These are phyloP conservation scores for Candida sp. DNA, from an alignment of 1,139 yeast species.

Conservation along the genomic window DNA sequence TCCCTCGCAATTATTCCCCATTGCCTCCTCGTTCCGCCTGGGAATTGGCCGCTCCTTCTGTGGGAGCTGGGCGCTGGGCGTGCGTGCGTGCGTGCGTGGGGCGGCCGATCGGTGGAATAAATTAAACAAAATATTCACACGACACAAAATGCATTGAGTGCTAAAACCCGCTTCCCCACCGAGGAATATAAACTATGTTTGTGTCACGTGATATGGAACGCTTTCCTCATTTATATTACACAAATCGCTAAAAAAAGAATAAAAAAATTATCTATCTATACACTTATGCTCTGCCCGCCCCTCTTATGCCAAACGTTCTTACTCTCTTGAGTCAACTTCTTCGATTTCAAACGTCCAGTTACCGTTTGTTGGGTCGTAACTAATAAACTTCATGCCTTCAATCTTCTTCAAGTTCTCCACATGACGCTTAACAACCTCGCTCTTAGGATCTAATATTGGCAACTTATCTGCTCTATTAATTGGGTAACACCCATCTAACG, in stretches of 20 bases:
- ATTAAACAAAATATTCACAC: too few species aligned
- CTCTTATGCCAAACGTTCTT: neutral
- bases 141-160: neutral
- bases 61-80: neutral
- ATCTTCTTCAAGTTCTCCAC: constrained; percentile 66
- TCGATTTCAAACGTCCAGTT: constrained; percentile 75
- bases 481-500: constrained; percentile 83
- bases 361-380: constrained; percentile 82
- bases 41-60: neutral
- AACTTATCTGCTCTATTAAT: constrained; percentile 70
- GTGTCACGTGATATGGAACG: too few species aligned
- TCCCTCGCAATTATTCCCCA: neutral
- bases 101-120: too few species aligned
- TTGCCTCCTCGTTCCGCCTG: neutral
- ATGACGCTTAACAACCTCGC: constrained; percentile 72
- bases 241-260: neutral
- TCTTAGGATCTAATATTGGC: constrained; percentile 80
- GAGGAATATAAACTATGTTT: neutral
- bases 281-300: too few species aligned
- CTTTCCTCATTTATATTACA: neutral
- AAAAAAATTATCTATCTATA: too few species aligned
- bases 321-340: constrained; percentile 17
- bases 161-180: neutral
- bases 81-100: neutral
- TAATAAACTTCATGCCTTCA: constrained; percentile 65